Percentiles rank a stretch among this genome's conserved stretches.
Evolutionary conservation across 2,329 filamentous ascomycete genomes (phyloP).

Genomic region (Cadophora sp.): DNA sequence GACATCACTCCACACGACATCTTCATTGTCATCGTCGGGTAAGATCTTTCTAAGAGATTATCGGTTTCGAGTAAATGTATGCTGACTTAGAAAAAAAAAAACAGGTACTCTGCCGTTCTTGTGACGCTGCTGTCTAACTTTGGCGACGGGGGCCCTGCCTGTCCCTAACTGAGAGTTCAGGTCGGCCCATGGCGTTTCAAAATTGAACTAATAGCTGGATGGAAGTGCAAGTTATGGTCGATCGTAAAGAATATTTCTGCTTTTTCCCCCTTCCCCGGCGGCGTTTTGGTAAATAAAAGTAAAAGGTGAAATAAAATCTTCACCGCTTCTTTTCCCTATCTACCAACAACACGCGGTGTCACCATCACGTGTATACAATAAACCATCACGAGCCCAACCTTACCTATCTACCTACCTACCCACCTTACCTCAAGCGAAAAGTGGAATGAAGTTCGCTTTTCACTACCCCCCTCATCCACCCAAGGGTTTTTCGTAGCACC

Average conservation of each 20-base stretch:
- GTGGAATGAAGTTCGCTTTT: too few relatives aligned
- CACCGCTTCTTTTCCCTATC: constrained; percentile 10
- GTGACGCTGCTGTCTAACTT: constrained; percentile 8
- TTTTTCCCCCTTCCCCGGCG: background rate
- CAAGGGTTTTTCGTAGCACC: too few relatives aligned
- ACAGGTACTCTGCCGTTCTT: constrained; percentile 5
- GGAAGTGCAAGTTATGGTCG: too few relatives aligned
- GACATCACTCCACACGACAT: constrained; percentile 26
- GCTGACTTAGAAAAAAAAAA: background rate
- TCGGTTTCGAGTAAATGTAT: background rate
- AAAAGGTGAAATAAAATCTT: background rate
- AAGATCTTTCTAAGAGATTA: background rate
- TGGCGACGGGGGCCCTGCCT: background rate
- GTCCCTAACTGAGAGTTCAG: background rate
- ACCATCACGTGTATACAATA: too few relatives aligned
- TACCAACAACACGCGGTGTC: too few relatives aligned
- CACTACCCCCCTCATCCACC: too few relatives aligned
- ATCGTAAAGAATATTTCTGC: too few relatives aligned
- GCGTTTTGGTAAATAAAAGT: constrained; percentile 5
- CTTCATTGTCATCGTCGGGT: constrained; percentile 28
- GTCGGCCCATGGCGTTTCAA: too few relatives aligned
- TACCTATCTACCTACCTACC: too few relatives aligned
- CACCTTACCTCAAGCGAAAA: too few relatives aligned
- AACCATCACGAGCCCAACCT: too few relatives aligned
- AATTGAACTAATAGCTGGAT: too few relatives aligned